Conservation (phyloP, 2,329 filamentous ascomycete species). For the Sclerotinia trifoliorum region DNA sequence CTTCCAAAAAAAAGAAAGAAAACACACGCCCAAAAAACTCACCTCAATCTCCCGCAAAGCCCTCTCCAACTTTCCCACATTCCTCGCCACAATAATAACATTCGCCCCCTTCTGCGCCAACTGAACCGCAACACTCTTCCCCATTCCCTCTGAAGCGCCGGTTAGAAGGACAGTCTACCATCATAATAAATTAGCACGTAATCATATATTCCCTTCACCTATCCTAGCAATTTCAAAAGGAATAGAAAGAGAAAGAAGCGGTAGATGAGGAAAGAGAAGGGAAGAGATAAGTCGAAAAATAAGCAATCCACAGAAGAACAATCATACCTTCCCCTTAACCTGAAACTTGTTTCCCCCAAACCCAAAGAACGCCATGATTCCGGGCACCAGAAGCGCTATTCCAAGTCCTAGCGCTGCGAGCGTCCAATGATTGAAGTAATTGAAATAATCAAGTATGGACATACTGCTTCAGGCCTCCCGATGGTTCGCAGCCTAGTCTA, state of each 20-base stretch:
- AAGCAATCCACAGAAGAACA: neutral
- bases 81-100: constrained; percentile 80
- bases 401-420: neutral
- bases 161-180: constrained; percentile 81
- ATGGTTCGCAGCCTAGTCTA: too few species aligned
- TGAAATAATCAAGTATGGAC: neutral
- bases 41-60: constrained; percentile 67
- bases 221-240: too few species aligned
- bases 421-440: neutral
- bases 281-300: neutral
- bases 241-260: neutral
- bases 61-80: constrained; percentile 68
- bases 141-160: constrained; percentile 91
- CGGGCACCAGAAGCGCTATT: constrained; percentile 24
- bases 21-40: constrained; percentile 16
- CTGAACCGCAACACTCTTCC: constrained; percentile 69
- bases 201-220: too few species aligned
- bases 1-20: neutral
- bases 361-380: constrained; percentile 58
- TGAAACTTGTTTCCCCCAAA: constrained; percentile 76
- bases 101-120: constrained; percentile 83
- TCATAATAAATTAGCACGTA: constrained; percentile 22
- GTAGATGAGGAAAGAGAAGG: neutral
- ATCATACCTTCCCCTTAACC: constrained; percentile 74
- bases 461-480: neutral